These are phyloP conservation scores for Cystobasidium tubakii DNA, from an alignment of 768 basidiomycete species.

Conservation along the genomic window DNA sequence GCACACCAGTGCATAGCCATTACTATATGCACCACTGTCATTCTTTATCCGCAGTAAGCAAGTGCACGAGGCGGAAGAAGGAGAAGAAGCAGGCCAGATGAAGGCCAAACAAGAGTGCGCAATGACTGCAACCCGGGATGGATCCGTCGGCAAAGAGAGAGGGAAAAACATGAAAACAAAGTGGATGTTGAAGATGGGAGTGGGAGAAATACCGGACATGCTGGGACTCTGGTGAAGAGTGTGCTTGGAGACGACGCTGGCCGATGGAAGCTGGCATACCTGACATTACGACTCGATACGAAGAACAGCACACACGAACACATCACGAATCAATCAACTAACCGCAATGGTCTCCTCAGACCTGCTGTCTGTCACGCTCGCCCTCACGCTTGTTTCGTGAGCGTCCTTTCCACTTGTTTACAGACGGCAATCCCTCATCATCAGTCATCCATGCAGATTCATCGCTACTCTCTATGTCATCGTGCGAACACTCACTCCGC, in stretches of 20 bases:
- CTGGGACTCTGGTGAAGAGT: too few relatives aligned
- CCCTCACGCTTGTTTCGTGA: slow-evolving; percentile 28
- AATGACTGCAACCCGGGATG: background rate
- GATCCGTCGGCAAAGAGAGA: background rate
- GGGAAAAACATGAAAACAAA: background rate
- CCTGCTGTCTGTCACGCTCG: slow-evolving; percentile 21
- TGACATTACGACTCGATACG: too few relatives aligned
- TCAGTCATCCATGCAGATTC: slow-evolving; percentile 2
- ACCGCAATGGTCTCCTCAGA: background rate
- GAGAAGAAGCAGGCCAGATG: too few relatives aligned
- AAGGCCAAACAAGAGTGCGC: too few relatives aligned
- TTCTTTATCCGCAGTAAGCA: too few relatives aligned
- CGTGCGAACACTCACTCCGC: slow-evolving; percentile 24
- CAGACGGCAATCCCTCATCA: too few relatives aligned
- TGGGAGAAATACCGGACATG: background rate
- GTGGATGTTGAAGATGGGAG: slow-evolving; percentile 4
- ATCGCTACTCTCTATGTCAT: slow-evolving; percentile 33
- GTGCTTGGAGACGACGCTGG: too few relatives aligned
- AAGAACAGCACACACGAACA: background rate
- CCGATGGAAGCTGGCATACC: too few relatives aligned
- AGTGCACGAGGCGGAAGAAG: too few relatives aligned
- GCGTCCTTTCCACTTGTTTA: too few relatives aligned
- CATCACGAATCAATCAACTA: background rate
- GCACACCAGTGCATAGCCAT: too few relatives aligned
- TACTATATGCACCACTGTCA: too few relatives aligned